Base-by-base conservation (phyloP, 306 rosid species). In the Vachellia pachyceras region DNA sequence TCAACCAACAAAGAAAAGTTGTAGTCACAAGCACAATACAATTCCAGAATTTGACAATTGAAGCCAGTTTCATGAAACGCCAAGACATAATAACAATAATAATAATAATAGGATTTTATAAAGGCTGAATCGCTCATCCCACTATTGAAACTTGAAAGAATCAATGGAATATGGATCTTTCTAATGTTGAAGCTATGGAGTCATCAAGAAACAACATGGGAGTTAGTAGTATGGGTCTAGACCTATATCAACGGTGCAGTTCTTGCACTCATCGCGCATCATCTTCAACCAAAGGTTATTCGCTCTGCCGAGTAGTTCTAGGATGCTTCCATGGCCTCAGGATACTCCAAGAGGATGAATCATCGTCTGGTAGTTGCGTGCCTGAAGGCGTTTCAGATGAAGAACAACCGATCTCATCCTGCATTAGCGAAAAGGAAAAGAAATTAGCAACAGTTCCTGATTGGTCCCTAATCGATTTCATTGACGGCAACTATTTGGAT, bases 331-430 rank as follows among this genome's bases (percentile, higher is more conserved):
- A 72, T 64, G 74, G 55, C 79, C 75, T 47, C 3, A 80, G 17
- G 49, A 50, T 33, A 25, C 75, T 71, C 75, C 25, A 9, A 10
- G 75, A 77, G 12, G 23, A 49, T 35, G 75, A 72, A 52, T 72
- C 79, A 66, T 82, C 82, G 15, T 65, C 40, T 13, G 76, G 50
- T 36, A 75, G 20, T 66, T 35, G 17, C 7, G 74, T 0, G 0
- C 41, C 69, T 40, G 49, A 66, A 0, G 23, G 49, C 63, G 55
- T 75, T 42, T 81, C 80, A n/a, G 84, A 75, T 14, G 86, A 77
- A 58, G 82, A 64, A 5, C 79, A 72, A 1, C 37, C 71, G 1
- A 64, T 44, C 12, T 73, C 82, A 10, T 47, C 80, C 79, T 75
- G 60, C 29, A 7, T 75, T 72, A 64, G 45, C 5, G 3, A 4